A percentile compares a stretch with the other conserved stretches of the same genome.
These are phyloP conservation scores for Leccinum uliginosum DNA, from an alignment of 768 basidiomycete species.

Conservation along the genomic window DNA sequence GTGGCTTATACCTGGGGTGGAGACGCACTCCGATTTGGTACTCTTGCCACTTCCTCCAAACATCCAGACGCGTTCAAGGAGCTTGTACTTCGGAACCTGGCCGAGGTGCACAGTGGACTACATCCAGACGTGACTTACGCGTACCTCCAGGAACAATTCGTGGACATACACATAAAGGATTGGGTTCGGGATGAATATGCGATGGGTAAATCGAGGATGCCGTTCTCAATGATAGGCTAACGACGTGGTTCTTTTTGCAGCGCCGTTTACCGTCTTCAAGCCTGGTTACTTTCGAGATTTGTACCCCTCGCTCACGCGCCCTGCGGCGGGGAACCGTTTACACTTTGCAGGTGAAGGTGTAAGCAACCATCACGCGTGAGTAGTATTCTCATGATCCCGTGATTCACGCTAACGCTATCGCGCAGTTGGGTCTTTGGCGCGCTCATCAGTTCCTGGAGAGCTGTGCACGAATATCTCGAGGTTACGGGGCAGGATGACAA, in stretches of 20 bases:
- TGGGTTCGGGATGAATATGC: constrained; percentile 32
- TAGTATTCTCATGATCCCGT: background rate
- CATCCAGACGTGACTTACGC: constrained; percentile 4
- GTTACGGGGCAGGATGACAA: constrained; percentile 9
- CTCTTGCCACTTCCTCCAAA: background rate
- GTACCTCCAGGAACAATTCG: background rate
- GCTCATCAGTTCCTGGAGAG: constrained; percentile 35
- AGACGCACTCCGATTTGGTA: background rate
- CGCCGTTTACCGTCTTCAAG: constrained; percentile 36
- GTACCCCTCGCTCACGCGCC: constrained; percentile 29
- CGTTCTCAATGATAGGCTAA: background rate
- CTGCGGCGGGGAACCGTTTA: constrained; percentile 18
- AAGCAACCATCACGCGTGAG: constrained; percentile 35
- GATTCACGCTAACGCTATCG: background rate
- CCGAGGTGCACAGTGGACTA: background rate
- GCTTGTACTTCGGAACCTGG: constrained; percentile 3
- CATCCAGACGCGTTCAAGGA: background rate
- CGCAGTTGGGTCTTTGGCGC: constrained; percentile 36
- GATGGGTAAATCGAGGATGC: constrained; percentile 28
- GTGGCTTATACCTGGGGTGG: background rate
- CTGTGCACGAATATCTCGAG: constrained; percentile 26
- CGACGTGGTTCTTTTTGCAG: constrained; percentile 10
- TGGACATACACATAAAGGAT: constrained; percentile 25
- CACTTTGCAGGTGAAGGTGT: constrained; percentile 16
- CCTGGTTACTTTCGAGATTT: constrained; percentile 34